These are phyloP conservation scores for Trametes pubescens DNA, from an alignment of 1,284 basidiomycete genomes.

Conservation along the genomic window DNA sequence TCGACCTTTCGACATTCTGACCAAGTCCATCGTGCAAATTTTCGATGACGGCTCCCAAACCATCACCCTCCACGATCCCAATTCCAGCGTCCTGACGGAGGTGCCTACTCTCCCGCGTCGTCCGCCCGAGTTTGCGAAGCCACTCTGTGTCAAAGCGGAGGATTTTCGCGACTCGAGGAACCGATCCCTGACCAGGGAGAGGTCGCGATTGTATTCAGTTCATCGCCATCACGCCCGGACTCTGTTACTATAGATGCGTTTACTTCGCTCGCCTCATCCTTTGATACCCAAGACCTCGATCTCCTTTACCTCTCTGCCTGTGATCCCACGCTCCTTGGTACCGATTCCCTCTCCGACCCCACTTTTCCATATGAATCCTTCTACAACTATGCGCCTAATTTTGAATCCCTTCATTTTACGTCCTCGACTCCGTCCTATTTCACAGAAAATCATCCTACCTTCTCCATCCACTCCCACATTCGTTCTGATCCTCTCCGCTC, in stretches of 20 bases:
- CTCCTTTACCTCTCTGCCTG: constrained; percentile 23
- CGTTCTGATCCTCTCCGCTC: not conserved
- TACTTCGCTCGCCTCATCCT: not conserved
- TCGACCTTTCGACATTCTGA: constrained; percentile 45
- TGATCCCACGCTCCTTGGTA: constrained; percentile 6
- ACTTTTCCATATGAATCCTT: constrained; percentile 14
- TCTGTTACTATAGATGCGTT: constrained; percentile 11
- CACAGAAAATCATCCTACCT: not conserved
- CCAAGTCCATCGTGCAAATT: constrained; percentile 36
- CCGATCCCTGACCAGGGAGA: constrained; percentile 18
- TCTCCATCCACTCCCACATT: constrained; percentile 16
- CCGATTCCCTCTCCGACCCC: constrained; percentile 18
- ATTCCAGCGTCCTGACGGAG: constrained; percentile 24
- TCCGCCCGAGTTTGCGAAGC: constrained; percentile 2
- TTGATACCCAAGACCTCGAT: constrained; percentile 7
- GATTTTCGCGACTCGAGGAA: constrained; percentile 22
- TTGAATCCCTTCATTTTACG: not conserved
- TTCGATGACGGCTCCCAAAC: constrained; percentile 33
- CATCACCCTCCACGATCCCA: constrained; percentile 40
- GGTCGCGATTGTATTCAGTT: constrained; percentile 14
- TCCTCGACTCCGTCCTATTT: not conserved
- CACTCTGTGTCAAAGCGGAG: not conserved
- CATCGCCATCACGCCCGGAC: constrained; percentile 1
- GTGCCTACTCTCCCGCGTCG: constrained; percentile 38
- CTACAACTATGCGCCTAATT: no score